A percentile compares a stretch with the other conserved stretches of the same genome.
Conservation (phyloP, 352 stramenopile genomes). For the Pythium aphanidermatum region DNA sequence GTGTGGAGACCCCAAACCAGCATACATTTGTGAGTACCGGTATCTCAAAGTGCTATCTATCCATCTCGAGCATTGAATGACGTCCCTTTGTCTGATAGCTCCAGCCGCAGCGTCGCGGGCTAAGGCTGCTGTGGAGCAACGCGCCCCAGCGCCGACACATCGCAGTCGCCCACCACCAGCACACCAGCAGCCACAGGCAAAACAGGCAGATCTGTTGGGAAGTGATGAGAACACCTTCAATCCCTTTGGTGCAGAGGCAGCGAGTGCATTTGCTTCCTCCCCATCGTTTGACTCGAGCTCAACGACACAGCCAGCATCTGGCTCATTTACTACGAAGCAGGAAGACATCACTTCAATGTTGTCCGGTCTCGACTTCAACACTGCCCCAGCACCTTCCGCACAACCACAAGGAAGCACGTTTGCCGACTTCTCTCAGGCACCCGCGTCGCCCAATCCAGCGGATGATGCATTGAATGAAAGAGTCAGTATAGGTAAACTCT, state of each 20-base stretch:
- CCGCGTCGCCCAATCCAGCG: slow-evolving; percentile 17
- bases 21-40: slow-evolving; percentile 46
- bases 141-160: slow-evolving; percentile 1
- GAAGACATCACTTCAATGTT: slow-evolving; percentile 77
- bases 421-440: slow-evolving; percentile 16
- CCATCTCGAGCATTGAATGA: neutral
- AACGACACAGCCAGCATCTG: slow-evolving; percentile 2
- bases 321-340: slow-evolving; percentile 12
- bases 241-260: slow-evolving; percentile 11
- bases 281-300: slow-evolving; percentile 12
- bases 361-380: slow-evolving; percentile 65
- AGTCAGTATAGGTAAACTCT: slow-evolving; percentile 17
- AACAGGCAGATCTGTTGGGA: slow-evolving; percentile 10
- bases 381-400: slow-evolving; percentile 26
- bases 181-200: slow-evolving; percentile 9
- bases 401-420: slow-evolving; percentile 5
- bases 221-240: slow-evolving; percentile 18
- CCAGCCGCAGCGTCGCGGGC: slow-evolving; percentile 39
- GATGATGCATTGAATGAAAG: slow-evolving; percentile 21
- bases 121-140: slow-evolving; percentile 33
- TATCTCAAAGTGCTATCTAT: neutral
- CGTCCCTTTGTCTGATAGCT: slow-evolving; percentile 20
- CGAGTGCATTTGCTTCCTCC: slow-evolving; percentile 8
- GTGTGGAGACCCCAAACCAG: slow-evolving; percentile 54
- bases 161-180: too few species aligned